These are phyloP conservation scores for Aspergillus terreus DNA, from an alignment of 2,329 filamentous ascomycete genomes.

Conservation along the genomic window DNA sequence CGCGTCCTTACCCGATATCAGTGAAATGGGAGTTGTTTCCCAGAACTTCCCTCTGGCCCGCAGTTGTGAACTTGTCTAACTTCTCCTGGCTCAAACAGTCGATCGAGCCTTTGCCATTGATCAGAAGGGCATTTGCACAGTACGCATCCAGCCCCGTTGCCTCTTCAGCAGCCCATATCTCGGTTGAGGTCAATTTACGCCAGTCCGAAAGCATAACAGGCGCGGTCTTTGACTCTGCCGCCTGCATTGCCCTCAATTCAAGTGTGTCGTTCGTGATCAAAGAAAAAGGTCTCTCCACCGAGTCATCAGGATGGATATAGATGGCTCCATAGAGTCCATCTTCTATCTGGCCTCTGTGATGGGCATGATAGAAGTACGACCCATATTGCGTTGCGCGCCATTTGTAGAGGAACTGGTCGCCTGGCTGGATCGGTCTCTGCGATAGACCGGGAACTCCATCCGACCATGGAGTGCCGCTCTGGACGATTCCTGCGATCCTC, in stretches of 20 bases:
- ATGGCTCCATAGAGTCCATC: constrained; percentile 59
- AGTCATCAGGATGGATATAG: constrained; percentile 40
- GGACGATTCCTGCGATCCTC: constrained; percentile 37
- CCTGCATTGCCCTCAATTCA: constrained; percentile 42
- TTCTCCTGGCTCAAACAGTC: constrained; percentile 46
- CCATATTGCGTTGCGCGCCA: constrained; percentile 55
- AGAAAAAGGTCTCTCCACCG: constrained; percentile 45
- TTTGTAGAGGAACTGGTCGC: constrained; percentile 47
- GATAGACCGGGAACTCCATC: constrained; percentile 56
- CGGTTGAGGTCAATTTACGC: constrained; percentile 49
- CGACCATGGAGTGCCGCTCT: constrained; percentile 52
- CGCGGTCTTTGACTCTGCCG: constrained; percentile 45
- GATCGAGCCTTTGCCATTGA: constrained; percentile 58
- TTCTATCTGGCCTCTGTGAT: constrained; percentile 52
- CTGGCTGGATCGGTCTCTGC: constrained; percentile 50
- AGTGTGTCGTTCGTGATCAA: constrained; percentile 41
- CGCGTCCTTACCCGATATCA: constrained; percentile 15
- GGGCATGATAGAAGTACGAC: constrained; percentile 59
- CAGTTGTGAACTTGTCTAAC: constrained; percentile 35
- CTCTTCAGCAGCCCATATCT: constrained; percentile 30
- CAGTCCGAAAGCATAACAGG: constrained; percentile 55
- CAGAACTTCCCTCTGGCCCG: constrained; percentile 7
- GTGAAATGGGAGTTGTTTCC: constrained; percentile 12
- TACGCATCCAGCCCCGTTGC: constrained; percentile 37
- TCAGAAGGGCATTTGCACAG: constrained; percentile 57